Evolutionary conservation across 2,329 filamentous ascomycete species (phyloP), one percentile per base, ranked within the genome.

Genomic region (Aspergillus flavus): DNA sequence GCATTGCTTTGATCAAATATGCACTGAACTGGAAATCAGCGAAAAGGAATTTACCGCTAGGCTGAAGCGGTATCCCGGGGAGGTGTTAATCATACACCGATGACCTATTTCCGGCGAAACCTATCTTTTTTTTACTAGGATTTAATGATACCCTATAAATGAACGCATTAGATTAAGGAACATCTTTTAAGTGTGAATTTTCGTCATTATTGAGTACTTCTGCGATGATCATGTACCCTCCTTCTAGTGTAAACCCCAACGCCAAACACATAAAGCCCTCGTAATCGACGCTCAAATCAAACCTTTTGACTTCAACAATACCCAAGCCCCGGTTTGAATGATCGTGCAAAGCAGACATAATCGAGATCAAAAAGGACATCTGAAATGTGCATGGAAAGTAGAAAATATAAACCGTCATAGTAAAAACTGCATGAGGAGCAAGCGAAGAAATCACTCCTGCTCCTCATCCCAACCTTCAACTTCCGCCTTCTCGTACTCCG

Each of bases 391-490:
- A 39, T 39, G 4, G 43, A 55, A 59, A 16, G 30, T 45, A 61
- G 54, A 62, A 63, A 45, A 52, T 34, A 61, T 28, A 54, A 5
- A 39, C 36, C 54, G 56, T 21, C 30, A 46, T 26, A 43, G 14
- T 54, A 19, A 48, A 39, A 19, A 41, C 57, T 55, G 50, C 9
- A 32, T 36, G 11, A 16, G 26, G 48, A 34, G 26, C 19, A 30
- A 50, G 16, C 4, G 43, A 48, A 28, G 23, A 48, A 3, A 61
- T 64, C 64, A 91, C 66, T 93, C 91, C 65, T 89, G 89, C 69
- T 92, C 92, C 70, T 91, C 91, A 69, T 92, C 92, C 90, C 91
- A 94, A 39, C 87, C 86, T 75, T 95, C 91, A 74, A 90, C 86
- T 79, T 96, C 93, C 62, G 83, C 85, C 80, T 90, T 90, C 71